Base-by-base conservation (phyloP, 1,284 basidiomycete genomes). In the Dichomitus squalens region DNA sequence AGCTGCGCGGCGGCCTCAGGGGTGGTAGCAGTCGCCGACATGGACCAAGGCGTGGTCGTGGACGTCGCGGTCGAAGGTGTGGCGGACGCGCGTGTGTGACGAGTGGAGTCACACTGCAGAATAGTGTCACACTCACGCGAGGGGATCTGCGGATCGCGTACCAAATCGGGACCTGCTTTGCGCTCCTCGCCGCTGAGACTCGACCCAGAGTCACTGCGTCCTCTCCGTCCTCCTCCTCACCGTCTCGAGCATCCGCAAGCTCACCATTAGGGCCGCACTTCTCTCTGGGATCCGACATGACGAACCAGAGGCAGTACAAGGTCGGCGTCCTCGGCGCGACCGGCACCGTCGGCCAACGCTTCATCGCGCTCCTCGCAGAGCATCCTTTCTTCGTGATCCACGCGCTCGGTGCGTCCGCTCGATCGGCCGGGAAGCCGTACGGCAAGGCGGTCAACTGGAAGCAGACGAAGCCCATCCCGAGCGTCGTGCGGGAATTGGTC, bases 241-340 rank as follows among this genome's bases (percentile, higher is more conserved):
- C 29, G 29, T 31, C 29, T 31, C n/a, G n/a, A n/a, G n/a, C n/a
- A n/a, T n/a, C n/a, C 27, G 41, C 14, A 20, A 35, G 40, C 31
- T 31, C 29, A 31, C 11, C 40, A 40, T 20, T 34, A 23, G 52
- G 41, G 52, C 52, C 36, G 52, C 40, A 47, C n/a, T 31, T 31
- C 5, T 11, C 29, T 31, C 29, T 31, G 29, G 29, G 29, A 57
- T 11, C 33, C 60, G 39, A 43, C 54, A 69, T 69, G 70, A 67
- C 62, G 29, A 53, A 59, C 54, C 55, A 43, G 64, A 80, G 68
- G 75, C 95, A 77, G 44, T 53, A 53, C 53, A 91, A 92, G 65
- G 95, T 99, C 64, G 96, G 94, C 64, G 81, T 99, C 58, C 84
- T 99, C 18, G 96, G 96, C 48, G 97, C 97, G 5, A 99, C 97